These are phyloP conservation scores for Linaria vulgaris DNA, from an alignment of 257 asterid genomes.

Conservation along the genomic window DNA sequence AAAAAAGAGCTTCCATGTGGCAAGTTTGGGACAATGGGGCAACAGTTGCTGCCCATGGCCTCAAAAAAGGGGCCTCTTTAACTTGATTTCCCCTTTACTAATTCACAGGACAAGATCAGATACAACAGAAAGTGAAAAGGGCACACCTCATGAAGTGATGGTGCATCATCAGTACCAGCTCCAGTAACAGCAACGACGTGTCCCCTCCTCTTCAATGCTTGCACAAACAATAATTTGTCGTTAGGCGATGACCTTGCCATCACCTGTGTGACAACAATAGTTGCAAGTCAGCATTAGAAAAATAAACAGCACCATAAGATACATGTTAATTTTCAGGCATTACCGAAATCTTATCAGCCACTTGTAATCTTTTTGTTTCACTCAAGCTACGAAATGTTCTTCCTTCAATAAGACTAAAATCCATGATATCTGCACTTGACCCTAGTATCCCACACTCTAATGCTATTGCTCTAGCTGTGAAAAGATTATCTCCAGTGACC, in stretches of 20 bases:
- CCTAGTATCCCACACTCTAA: conserved; percentile 85
- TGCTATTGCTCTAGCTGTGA: conserved; percentile 91
- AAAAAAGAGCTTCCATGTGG: no score
- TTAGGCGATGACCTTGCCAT: conserved; percentile 97
- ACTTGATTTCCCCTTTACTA: no score
- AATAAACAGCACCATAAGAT: not conserved
- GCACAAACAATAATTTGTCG: conserved; percentile 91
- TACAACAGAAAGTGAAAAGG: conserved; percentile 13
- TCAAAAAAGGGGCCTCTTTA: no score
- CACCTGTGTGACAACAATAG: conserved; percentile 42
- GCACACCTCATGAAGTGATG: conserved; percentile 93
- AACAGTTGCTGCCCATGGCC: no score
- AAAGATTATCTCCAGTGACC: conserved; percentile 96
- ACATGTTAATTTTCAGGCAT: conserved; percentile 21
- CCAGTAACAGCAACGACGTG: conserved; percentile 98
- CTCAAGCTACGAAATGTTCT: conserved; percentile 63
- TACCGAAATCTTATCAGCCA: conserved; percentile 89
- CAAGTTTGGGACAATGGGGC: no score
- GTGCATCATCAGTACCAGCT: conserved; percentile 96
- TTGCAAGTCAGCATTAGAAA: not conserved
- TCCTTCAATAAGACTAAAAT: conserved; percentile 88
- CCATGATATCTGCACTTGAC: conserved; percentile 67
- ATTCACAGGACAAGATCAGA: conserved; percentile 10
- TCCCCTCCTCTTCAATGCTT: conserved; percentile 82
- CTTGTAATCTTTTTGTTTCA: conserved; percentile 55